A percentile compares a stretch with the other conserved stretches of the same genome.
Conservation (phyloP, 345 rosid genomes). For the Salix exigua region DNA sequence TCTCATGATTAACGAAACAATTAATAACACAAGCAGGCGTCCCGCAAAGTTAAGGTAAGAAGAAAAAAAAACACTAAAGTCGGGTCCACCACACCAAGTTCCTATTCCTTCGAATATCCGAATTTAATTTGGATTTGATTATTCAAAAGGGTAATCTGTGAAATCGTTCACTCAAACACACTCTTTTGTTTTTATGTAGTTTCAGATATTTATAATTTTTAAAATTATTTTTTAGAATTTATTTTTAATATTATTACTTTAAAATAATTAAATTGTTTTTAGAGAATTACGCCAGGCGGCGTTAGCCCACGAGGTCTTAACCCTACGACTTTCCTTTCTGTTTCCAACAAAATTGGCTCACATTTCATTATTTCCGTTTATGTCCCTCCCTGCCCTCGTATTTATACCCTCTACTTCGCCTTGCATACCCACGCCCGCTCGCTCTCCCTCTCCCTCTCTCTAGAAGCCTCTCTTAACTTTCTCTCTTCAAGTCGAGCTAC, state of each 20-base stretch:
- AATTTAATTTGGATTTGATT: background rate
- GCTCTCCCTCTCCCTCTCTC: background rate
- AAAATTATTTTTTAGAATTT: no score
- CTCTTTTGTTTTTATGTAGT: no score
- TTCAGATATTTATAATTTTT: no score
- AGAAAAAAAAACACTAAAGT: no score
- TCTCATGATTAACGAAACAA: background rate
- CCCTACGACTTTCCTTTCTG: background rate
- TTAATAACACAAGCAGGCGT: background rate
- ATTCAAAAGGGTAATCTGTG: background rate
- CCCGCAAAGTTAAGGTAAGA: background rate
- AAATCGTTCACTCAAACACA: no score
- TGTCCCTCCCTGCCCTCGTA: constrained; percentile 14
- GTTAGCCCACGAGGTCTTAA: background rate
- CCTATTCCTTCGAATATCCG: constrained; percentile 20
- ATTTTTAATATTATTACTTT: no score
- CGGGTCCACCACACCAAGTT: background rate
- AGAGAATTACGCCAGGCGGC: no score
- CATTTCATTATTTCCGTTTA: background rate
- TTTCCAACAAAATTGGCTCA: background rate
- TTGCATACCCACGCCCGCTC: background rate
- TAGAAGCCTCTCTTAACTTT: background rate
- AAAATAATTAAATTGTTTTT: no score
- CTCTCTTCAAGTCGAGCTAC: no score
- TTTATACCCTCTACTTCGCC: background rate